Evolutionary conservation across 2,329 filamentous ascomycete species (phyloP).

Genomic region (Pseudocercospora musae): DNA sequence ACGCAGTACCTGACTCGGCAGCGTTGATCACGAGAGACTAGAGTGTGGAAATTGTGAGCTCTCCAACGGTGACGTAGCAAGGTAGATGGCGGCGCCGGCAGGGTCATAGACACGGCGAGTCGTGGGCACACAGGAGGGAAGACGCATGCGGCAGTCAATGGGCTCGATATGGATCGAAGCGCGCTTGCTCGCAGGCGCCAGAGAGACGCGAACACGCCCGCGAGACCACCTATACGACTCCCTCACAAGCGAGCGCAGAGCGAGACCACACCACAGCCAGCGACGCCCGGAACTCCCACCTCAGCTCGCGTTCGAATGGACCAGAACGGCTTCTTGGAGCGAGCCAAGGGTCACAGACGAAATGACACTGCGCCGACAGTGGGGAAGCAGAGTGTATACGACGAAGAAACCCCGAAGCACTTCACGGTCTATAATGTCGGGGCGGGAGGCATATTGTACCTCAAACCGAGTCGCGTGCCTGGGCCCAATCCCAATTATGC

Average conservation of each 20-base stretch:
- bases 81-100: constrained; percentile 9
- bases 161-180: constrained; percentile 28
- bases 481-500: constrained; percentile 20
- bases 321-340: constrained; percentile 18
- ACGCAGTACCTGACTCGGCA: constrained; percentile 22
- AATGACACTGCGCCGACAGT: constrained; percentile 16
- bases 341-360: constrained; percentile 15
- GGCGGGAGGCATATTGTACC: constrained; percentile 47
- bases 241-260: constrained; percentile 11
- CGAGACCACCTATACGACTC: constrained; percentile 19
- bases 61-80: constrained; percentile 19
- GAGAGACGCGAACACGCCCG: constrained; percentile 23
- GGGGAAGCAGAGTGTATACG: constrained; percentile 24
- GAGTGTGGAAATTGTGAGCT: constrained; percentile 7
- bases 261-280: constrained; percentile 9
- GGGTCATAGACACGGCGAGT: constrained; percentile 11
- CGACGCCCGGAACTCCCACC: constrained; percentile 10
- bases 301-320: constrained; percentile 22
- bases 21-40: constrained; percentile 12
- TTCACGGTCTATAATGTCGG: constrained; percentile 49
- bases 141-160: constrained; percentile 24
- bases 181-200: constrained; percentile 24
- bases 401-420: constrained; percentile 32
- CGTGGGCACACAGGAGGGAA: constrained; percentile 4
- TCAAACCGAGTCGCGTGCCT: constrained; percentile 39